A percentile compares a stretch with the other conserved stretches of the same genome.
These are phyloP conservation scores for Eimeria praecox DNA, from an alignment of 169 alveolate genomes.

Conservation along the genomic window DNA sequence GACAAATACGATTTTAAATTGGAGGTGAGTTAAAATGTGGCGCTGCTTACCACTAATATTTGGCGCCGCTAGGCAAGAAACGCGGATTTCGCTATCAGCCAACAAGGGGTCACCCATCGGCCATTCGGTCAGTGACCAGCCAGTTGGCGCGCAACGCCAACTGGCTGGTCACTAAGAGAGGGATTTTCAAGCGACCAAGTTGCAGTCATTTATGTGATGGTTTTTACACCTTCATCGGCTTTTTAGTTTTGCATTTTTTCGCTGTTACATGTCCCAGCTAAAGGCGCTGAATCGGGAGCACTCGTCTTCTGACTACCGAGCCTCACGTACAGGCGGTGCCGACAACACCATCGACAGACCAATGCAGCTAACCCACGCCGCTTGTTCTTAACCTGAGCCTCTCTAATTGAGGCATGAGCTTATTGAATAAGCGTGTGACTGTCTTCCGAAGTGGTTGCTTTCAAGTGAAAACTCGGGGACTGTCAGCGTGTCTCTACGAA, in stretches of 20 bases:
- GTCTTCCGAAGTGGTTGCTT: not conserved
- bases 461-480: not conserved
- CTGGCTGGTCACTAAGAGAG: not conserved
- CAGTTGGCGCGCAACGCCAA: slow-evolving; percentile 8
- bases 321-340: slow-evolving; percentile 10
- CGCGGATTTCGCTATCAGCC: not conserved
- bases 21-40: not conserved
- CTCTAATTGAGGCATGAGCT: not conserved
- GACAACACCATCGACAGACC: slow-evolving; percentile 19
- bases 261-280: not conserved
- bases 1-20: not conserved
- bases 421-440: not conserved
- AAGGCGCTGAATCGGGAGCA: not conserved
- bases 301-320: not conserved
- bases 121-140: not conserved
- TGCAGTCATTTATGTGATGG: not conserved
- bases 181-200: not conserved
- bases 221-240: not conserved
- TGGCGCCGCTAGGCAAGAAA: not conserved
- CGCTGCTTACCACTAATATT: not conserved
- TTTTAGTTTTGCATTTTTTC: not conserved
- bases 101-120: not conserved
- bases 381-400: too few species aligned
- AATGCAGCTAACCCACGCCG: not conserved
- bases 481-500: not conserved